Conservation (phyloP, 176 grass and related monocot species). For the Lolium rigidum region DNA sequence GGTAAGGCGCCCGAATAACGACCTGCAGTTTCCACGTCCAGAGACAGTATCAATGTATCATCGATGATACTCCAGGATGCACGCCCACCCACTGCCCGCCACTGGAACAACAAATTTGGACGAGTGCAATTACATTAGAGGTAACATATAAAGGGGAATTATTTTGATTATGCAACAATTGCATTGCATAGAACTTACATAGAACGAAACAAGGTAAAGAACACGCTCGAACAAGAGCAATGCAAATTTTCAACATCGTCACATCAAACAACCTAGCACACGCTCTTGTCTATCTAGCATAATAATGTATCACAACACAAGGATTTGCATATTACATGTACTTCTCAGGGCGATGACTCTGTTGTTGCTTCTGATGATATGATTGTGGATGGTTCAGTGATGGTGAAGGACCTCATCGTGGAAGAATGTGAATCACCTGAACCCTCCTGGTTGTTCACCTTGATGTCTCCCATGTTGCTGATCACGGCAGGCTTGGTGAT, state of each 20-base stretch:
- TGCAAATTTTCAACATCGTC: not conserved
- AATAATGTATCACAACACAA: slow-evolving; percentile 10
- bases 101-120: not conserved
- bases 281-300: not conserved
- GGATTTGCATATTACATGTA: not conserved
- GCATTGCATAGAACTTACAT: slow-evolving; percentile 13
- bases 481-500: slow-evolving; percentile 73
- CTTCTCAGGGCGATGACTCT: slow-evolving; percentile 34
- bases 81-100: no score
- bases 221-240: not conserved
- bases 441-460: slow-evolving; percentile 37
- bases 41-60: no score
- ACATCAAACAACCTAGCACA: slow-evolving; percentile 25
- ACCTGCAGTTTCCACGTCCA: no score
- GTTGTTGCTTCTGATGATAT: slow-evolving; percentile 41
- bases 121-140: not conserved
- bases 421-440: not conserved
- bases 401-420: slow-evolving; percentile 27
- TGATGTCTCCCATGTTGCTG: slow-evolving; percentile 55
- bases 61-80: no score
- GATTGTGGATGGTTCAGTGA: slow-evolving; percentile 24
- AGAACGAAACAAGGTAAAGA: not conserved
- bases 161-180: not conserved
- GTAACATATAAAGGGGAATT: not conserved
- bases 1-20: no score